Percentiles rank a stretch among this genome's conserved stretches.
phyloP scores from a whole-genome alignment of 1,139 yeast genomes.

The Sugiyamaella novakii region DNA sequence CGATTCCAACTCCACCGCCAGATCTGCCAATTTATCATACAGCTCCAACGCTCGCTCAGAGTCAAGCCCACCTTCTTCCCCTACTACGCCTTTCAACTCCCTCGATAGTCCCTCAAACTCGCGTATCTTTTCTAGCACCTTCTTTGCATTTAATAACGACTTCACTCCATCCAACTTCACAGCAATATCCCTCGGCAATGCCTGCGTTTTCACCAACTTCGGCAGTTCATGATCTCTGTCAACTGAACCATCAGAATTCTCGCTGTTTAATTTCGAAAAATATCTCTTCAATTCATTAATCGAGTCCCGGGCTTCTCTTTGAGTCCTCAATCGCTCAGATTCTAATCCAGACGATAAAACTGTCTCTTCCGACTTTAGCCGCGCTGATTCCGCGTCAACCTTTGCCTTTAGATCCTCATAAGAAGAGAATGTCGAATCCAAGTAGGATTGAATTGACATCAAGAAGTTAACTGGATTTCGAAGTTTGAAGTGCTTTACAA shows the following conservation, averaged over 20 bases:
- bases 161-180: slow-evolving; percentile 10
- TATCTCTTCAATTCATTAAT: slow-evolving; percentile 18
- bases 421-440: slow-evolving; percentile 30
- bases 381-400: slow-evolving; percentile 29
- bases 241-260: neutral
- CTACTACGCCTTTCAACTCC: neutral
- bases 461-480: too few relatives aligned
- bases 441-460: slow-evolving; percentile 22
- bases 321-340: slow-evolving; percentile 17
- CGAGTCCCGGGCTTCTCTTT: slow-evolving; percentile 17
- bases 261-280: slow-evolving; percentile 16
- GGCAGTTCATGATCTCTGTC: slow-evolving; percentile 4
- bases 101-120: slow-evolving; percentile 8
- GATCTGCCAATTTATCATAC: slow-evolving; percentile 9
- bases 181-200: slow-evolving; percentile 6
- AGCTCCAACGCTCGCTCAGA: neutral
- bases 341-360: slow-evolving; percentile 18
- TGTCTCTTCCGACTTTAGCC: slow-evolving; percentile 22
- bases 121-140: slow-evolving; percentile 1
- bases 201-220: neutral
- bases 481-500: too few relatives aligned
- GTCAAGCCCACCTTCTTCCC: neutral
- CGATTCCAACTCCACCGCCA: slow-evolving; percentile 2
- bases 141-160: slow-evolving; percentile 13
- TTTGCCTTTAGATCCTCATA: slow-evolving; percentile 25